Evolutionary conservation across 192 early-diverging fungal genomes (phyloP).

Genomic region (Umbelopsis vinacea): DNA sequence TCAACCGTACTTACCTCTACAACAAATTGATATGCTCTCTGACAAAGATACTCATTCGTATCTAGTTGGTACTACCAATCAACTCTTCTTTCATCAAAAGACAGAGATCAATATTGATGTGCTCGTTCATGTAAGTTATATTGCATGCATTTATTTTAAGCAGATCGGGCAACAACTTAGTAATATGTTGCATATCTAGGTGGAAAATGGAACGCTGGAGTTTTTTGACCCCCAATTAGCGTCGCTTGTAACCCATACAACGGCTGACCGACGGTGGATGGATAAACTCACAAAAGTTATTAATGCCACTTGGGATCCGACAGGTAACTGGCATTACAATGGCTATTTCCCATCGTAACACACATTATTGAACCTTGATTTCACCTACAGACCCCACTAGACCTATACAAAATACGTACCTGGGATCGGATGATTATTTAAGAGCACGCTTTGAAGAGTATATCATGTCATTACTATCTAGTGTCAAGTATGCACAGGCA

Average conservation of each 20-base stretch:
- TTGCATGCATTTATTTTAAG: not conserved
- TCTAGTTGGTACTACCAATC: conserved; percentile 78
- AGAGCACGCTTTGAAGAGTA: conserved; percentile 78
- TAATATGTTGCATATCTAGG: conserved; percentile 39
- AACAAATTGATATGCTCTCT: conserved; percentile 80
- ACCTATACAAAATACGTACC: conserved; percentile 64
- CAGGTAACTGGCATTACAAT: conserved; percentile 41
- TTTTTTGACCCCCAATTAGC: conserved; percentile 65
- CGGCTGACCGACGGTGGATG: conserved; percentile 78
- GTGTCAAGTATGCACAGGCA: conserved; percentile 61
- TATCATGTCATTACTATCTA: conserved; percentile 66
- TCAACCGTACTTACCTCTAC: conserved; percentile 82
- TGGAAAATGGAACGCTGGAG: conserved; percentile 74
- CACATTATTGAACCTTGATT: not conserved
- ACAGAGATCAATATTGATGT: conserved; percentile 68
- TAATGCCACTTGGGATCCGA: conserved; percentile 54
- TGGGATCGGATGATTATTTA: conserved; percentile 80
- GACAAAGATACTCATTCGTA: conserved; percentile 68
- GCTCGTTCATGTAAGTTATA: conserved; percentile 67
- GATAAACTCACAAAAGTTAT: conserved; percentile 76
- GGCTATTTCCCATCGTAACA: too few relatives aligned
- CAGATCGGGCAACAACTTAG: not conserved
- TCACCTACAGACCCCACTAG: conserved; percentile 32
- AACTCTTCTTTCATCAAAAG: conserved; percentile 80
- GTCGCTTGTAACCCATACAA: conserved; percentile 57